phyloP scores from a whole-genome alignment of 306 rosid species.

The Chamaecrista fasciculata region DNA sequence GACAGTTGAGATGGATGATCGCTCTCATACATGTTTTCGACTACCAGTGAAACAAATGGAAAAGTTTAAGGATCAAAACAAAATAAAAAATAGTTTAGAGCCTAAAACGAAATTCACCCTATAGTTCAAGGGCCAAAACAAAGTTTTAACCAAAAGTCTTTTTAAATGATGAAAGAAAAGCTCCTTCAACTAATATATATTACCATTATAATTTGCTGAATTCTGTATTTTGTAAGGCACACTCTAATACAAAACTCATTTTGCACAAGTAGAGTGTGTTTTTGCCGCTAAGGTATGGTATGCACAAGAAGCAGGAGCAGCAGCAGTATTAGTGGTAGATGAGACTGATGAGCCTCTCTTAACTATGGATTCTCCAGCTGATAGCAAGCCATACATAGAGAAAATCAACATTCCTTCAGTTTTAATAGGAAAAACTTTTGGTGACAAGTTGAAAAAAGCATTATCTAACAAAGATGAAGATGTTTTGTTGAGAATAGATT shows the following conservation, averaged over 20 bases:
- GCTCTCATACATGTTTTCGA: too few relatives aligned
- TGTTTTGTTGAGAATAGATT: conserved; percentile 66
- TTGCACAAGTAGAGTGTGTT: conserved; percentile 59
- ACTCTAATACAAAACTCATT: conserved; percentile 13
- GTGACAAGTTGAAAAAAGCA: conserved; percentile 61
- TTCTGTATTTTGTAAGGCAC: conserved; percentile 9
- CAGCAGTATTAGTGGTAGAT: conserved; percentile 81
- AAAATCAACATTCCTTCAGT: conserved; percentile 74
- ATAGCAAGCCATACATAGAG: conserved; percentile 61
- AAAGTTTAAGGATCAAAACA: too few relatives aligned
- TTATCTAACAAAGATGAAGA: conserved; percentile 44
- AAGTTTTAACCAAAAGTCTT: too few relatives aligned
- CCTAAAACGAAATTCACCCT: too few relatives aligned
- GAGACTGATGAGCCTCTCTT: conserved; percentile 59
- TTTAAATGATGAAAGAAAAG: not conserved
- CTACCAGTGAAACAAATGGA: too few relatives aligned
- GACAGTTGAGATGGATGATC: too few relatives aligned
- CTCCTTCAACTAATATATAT: not conserved
- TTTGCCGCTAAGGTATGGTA: conserved; percentile 94
- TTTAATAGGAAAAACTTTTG: conserved; percentile 66
- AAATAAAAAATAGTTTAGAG: too few relatives aligned
- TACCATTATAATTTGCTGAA: not conserved
- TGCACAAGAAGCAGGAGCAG: conserved; percentile 89
- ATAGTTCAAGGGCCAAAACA: too few relatives aligned
- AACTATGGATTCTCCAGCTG: conserved; percentile 87